Evolutionary conservation across 2,329 filamentous ascomycete species (phyloP), one percentile per base, ranked within the genome.

Genomic region (Microdochium trichocladiopsis): DNA sequence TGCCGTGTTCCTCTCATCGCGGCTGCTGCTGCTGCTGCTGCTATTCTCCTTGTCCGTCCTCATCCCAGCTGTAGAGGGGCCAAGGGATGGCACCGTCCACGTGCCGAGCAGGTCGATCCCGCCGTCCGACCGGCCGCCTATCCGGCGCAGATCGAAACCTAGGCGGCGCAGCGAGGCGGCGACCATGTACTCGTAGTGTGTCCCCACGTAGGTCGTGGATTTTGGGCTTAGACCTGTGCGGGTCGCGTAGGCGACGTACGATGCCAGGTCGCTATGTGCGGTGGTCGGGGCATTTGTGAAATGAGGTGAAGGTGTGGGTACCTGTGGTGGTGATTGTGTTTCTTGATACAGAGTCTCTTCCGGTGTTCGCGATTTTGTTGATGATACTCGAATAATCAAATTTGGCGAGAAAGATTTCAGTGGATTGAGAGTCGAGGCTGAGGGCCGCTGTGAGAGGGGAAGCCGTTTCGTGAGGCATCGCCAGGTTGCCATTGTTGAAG

Each of bases 71-170:
- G n/a, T n/a, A n/a, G n/a, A n/a, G n/a, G n/a, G n/a, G n/a, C n/a
- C n/a, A n/a, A 33, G 25, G 1, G 66, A 69, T 0, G 82, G 83
- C 0, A 89, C 70, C 1, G 68, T 68, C 88, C 88, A 93, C 2
- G 76, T 77, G 0, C 89, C 88, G 0, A 90, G 69, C 1, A 93
- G 75, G 63, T 93, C 89, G 60, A 90, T 87, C 36, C 89, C 88
- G 53, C 74, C 76, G 67, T 93, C 88, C 1, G 79, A 82, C 2
- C 73, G 70, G 33, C 85, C 80, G 25, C 88, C 89, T 2, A 86
- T 76, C 28, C 88, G 80, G 48, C 72, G 73, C 31, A 92, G 74
- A 22, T 71, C 68, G 70, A 93, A 88, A 51, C 84, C 83, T 50
- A 87, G 78, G 1, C 70, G 68, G 2, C 75, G 61, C 0, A 93